Percentiles rank a stretch among this genome's conserved stretches.
Evolutionary conservation across 2,329 filamentous ascomycete genomes (phyloP).

Genomic region (Diaporthe aspalathi): DNA sequence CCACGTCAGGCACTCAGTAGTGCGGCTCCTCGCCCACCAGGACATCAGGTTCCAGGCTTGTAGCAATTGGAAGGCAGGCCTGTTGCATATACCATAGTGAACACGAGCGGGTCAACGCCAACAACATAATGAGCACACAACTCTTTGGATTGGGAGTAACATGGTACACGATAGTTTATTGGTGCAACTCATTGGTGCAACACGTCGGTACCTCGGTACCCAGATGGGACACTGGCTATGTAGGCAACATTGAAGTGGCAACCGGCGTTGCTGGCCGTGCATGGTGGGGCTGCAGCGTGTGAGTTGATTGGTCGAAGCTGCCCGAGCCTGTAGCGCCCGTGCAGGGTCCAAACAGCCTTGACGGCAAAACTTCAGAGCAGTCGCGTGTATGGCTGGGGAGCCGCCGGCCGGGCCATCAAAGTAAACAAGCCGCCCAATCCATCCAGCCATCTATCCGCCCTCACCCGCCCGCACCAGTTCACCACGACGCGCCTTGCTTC

Average conservation of each 20-base stretch:
- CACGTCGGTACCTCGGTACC: no score
- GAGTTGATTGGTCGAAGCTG: conserved; percentile 35
- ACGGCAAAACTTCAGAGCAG: conserved; percentile 29
- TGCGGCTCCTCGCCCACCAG: not conserved
- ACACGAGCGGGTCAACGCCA: no score
- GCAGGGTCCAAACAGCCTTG: conserved; percentile 22
- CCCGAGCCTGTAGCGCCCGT: conserved; percentile 7
- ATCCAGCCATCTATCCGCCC: no score
- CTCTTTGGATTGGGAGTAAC: no score
- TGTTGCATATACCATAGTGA: no score
- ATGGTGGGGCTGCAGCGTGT: conserved; percentile 14
- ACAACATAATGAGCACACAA: no score
- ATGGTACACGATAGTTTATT: no score
- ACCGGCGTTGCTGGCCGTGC: conserved; percentile 1
- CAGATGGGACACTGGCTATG: no score
- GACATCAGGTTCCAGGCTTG: not conserved
- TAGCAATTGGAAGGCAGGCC: not conserved
- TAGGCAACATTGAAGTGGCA: no score
- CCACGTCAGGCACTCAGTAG: conserved; percentile 18
- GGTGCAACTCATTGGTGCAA: no score
- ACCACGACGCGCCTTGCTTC: conserved; percentile 35
- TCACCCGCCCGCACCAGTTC: not conserved
- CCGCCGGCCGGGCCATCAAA: conserved; percentile 13
- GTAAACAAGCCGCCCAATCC: conserved; percentile 35
- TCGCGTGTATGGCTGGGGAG: conserved; percentile 24